Evolutionary conservation across 176 grass and related monocot species (phyloP).

Genomic region (Chloris gayana): DNA sequence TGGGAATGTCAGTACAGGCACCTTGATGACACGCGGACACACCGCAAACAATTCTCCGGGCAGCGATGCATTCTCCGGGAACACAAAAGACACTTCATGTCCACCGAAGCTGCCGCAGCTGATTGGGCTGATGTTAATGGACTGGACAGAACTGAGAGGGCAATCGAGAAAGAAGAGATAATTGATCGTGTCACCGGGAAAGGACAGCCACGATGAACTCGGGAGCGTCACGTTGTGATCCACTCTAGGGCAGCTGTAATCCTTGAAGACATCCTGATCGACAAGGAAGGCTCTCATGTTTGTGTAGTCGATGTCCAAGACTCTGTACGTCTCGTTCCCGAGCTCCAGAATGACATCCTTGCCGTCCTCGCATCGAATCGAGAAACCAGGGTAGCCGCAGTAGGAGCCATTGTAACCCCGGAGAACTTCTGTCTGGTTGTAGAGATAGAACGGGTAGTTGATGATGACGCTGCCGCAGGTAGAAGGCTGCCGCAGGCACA

Average conservation of each 20-base stretch:
- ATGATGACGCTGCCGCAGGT: no score
- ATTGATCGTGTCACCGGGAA: background rate
- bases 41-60: fast-evolving
- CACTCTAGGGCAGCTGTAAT: background rate
- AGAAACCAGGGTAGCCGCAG: no score
- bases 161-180: constrained; percentile 12
- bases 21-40: fast-evolving
- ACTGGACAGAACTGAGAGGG: fast-evolving
- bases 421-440: no score
- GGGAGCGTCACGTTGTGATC: constrained; percentile 12
- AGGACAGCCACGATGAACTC: background rate
- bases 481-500: no score
- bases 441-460: no score
- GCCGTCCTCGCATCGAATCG: no score
- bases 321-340: no score
- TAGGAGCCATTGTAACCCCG: no score
- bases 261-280: background rate
- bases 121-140: fast-evolving
- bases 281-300: no score
- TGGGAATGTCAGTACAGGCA: background rate
- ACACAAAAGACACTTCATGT: background rate
- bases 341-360: no score
- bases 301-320: no score
- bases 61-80: background rate
- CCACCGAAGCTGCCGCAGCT: background rate